Percentiles rank a stretch among this genome's conserved stretches.
These are phyloP conservation scores for Phragmites australis DNA, from an alignment of 176 grass and related monocot species.

Conservation along the genomic window DNA sequence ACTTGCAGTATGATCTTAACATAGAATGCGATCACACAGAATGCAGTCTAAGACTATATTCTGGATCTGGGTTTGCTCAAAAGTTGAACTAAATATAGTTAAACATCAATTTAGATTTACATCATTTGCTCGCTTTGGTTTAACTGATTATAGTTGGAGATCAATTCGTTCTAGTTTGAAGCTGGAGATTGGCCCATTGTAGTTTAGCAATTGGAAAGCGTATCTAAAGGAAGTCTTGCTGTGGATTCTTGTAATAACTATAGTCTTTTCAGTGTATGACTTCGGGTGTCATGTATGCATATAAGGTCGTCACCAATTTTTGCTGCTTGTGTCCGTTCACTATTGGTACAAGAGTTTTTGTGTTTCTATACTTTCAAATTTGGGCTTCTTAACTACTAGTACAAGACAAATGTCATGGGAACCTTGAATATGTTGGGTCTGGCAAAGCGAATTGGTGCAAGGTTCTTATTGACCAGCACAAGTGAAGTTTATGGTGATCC, in stretches of 20 bases:
- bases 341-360: not conserved
- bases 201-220: not conserved
- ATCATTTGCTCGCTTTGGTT: not conserved
- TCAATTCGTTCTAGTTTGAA: not conserved
- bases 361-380: constrained; percentile 19
- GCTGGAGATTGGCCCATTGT: not conserved
- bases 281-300: not conserved
- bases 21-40: not conserved
- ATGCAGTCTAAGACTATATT: not conserved
- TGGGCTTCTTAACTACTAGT: constrained; percentile 45
- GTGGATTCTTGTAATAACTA: not conserved
- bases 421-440: constrained; percentile 97
- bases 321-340: not conserved
- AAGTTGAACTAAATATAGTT: not conserved
- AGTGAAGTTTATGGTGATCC: constrained; percentile 97
- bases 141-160: not conserved
- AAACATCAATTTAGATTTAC: not conserved
- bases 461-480: constrained; percentile 90
- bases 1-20: not conserved
- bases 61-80: not conserved
- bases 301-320: not conserved
- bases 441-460: constrained; percentile 86
- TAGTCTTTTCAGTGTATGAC: not conserved
- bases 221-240: not conserved
- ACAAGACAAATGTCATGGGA: constrained; percentile 98